phyloP scores from a whole-genome alignment of 352 stramenopile genomes.

The Phytopythium chamaehyphon region DNA sequence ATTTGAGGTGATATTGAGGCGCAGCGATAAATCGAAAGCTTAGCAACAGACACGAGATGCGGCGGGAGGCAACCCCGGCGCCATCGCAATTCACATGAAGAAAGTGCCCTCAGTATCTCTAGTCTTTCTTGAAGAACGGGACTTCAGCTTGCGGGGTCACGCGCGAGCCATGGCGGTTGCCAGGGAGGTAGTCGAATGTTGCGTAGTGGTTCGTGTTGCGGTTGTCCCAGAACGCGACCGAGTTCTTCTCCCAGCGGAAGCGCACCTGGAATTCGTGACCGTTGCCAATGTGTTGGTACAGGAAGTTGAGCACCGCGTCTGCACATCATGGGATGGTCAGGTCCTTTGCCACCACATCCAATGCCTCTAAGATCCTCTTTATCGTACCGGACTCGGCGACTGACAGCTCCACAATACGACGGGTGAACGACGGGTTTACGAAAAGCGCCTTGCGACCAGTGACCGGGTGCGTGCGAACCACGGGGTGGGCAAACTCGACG shows the following conservation, averaged over 20 bases:
- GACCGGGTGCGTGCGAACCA: conserved; percentile 26
- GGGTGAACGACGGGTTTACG: conserved; percentile 26
- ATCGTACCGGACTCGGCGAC: conserved; percentile 15
- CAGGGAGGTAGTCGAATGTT: conserved; percentile 33
- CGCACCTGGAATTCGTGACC: conserved; percentile 33
- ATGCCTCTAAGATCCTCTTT: conserved; percentile 9
- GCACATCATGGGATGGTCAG: conserved; percentile 12
- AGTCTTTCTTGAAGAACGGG: conserved; percentile 11
- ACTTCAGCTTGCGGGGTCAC: conserved; percentile 30
- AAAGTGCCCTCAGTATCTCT: neutral
- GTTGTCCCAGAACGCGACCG: conserved; percentile 28
- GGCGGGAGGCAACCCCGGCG: too few relatives aligned
- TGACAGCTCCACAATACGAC: conserved; percentile 23
- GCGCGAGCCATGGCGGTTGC: conserved; percentile 26
- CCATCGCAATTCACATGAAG: neutral
- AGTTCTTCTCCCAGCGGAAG: conserved; percentile 24
- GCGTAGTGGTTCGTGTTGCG: conserved; percentile 25
- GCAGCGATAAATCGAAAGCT: too few relatives aligned
- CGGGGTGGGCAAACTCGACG: conserved; percentile 18
- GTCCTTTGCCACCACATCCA: too few relatives aligned
- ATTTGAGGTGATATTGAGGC: too few relatives aligned
- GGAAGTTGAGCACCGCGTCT: conserved; percentile 6
- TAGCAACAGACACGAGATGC: neutral
- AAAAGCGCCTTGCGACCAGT: conserved; percentile 29
- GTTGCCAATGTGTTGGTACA: conserved; percentile 16